Evolutionary conservation across 2,329 filamentous ascomycete species (phyloP), one percentile per base, ranked within the genome.

Genomic region (Madurella fahalii): DNA sequence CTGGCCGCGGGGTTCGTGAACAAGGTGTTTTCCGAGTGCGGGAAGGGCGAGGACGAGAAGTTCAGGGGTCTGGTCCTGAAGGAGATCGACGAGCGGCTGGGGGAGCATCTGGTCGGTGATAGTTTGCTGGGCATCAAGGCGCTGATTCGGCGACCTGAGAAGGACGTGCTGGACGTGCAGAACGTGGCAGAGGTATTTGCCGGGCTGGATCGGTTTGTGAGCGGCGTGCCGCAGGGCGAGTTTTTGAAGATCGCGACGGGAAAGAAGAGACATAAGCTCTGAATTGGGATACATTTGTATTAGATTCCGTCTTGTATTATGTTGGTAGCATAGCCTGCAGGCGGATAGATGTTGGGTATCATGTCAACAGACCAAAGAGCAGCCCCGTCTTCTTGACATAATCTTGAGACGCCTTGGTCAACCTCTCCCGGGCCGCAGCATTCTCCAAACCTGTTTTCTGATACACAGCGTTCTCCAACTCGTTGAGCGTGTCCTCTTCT

Each of bases 211-310:
- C 77, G 91, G 56, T 96, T 97, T 67, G 69, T 89, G 62, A 81
- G 74, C 57, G 91, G 91, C 0, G 78, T 91, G 42, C 94, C 94
- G 17, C 91, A 96, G 77, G 81, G 87, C 69, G 90, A 97, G 77
- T 97, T 97, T 68, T 75, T 79, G 65, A 92, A 89, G 78, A 75
- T 97, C 68, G 90, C 90, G 1, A 84, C 78, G 58, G 91, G 93
- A 12, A 83, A 94, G 79, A 97, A 96, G 83, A 90, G 86, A 69
- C 94, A 99, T 74, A 97, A 97, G 77, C 74, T 97, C 69, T 96
- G 77, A 60, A 54, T 8, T 16, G 17, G 13, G 34, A 13, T 39
- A 34, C 20, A 39, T 30, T 5, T 44, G 41, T 52, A 44, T 52
- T 46, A 25, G 25, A 25, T 45, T 41, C 45, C 50, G 31, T 20